Conservation (phyloP, 257 asterid species). For the Ligustrum vulgare region DNA sequence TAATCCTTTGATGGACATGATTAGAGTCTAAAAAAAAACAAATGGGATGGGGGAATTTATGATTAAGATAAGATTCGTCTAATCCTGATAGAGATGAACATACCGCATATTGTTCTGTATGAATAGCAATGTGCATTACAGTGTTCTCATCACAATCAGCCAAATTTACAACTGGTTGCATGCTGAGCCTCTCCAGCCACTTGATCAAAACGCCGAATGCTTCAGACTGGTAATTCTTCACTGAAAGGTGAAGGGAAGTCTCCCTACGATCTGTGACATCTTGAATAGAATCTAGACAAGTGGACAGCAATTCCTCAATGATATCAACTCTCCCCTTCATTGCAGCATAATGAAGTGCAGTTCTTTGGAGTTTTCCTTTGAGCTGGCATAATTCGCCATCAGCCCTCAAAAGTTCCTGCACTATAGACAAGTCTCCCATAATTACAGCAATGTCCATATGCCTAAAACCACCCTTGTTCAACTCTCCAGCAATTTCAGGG, state of each 20-base stretch:
- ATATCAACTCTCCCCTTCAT: slow-evolving; percentile 25
- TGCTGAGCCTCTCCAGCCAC: slow-evolving; percentile 19
- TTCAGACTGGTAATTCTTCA: slow-evolving; percentile 30
- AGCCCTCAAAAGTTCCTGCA: slow-evolving; percentile 11
- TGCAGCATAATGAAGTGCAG: slow-evolving; percentile 25
- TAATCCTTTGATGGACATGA: too few species aligned
- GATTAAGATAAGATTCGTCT: too few species aligned
- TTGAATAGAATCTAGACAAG: slow-evolving; percentile 20
- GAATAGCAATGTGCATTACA: slow-evolving; percentile 18
- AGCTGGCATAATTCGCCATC: slow-evolving; percentile 17
- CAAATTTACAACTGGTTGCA: slow-evolving; percentile 10
- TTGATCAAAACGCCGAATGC: slow-evolving; percentile 23
- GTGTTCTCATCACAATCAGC: slow-evolving; percentile 28
- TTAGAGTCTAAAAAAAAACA: too few species aligned
- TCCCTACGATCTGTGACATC: slow-evolving; percentile 31
- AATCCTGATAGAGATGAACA: neutral
- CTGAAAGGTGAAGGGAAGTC: slow-evolving; percentile 42
- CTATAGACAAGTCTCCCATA: slow-evolving; percentile 20
- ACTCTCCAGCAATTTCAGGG: slow-evolving; percentile 17
- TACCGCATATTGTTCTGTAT: slow-evolving; percentile 24
- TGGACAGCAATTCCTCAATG: slow-evolving; percentile 14
- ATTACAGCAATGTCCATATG: slow-evolving; percentile 26
- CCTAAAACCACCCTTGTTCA: neutral
- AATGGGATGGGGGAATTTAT: too few species aligned
- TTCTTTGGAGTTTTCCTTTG: slow-evolving; percentile 24